Evolutionary conservation across 768 basidiomycete genomes (phyloP).

Genomic region (Ephemerocybe angulata): DNA sequence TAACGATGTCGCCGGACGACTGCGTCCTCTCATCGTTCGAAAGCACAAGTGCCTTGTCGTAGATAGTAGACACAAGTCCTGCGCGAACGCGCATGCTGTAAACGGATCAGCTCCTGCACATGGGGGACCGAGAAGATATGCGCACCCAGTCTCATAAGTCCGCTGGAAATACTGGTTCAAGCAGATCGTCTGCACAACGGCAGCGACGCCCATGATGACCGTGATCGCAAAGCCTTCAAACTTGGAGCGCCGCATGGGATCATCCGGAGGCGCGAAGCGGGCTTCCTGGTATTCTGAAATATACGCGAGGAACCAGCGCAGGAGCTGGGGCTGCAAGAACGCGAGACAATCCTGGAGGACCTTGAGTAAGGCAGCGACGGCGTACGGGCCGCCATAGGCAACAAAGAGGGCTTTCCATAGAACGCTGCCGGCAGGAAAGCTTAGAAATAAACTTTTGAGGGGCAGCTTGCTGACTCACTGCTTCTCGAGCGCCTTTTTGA

Average conservation of each 20-base stretch:
- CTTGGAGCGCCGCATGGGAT: conserved; percentile 28
- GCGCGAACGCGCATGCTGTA: conserved; percentile 86
- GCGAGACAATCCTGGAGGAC: conserved; percentile 74
- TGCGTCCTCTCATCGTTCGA: conserved; percentile 82
- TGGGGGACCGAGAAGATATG: neutral
- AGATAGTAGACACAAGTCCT: conserved; percentile 82
- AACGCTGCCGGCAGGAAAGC: conserved; percentile 35
- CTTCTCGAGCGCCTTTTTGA: conserved; percentile 57
- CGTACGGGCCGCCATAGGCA: conserved; percentile 79
- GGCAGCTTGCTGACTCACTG: conserved; percentile 44
- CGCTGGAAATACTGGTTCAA: conserved; percentile 91
- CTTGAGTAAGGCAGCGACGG: conserved; percentile 61
- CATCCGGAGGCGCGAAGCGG: conserved; percentile 29
- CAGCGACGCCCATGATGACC: conserved; percentile 72
- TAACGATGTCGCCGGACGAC: conserved; percentile 89
- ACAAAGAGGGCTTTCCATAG: conserved; percentile 72
- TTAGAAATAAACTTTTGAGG: neutral
- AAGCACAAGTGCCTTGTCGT: conserved; percentile 80
- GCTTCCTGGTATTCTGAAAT: conserved; percentile 72
- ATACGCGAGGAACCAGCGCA: conserved; percentile 74
- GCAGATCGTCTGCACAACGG: conserved; percentile 73
- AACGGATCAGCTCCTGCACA: neutral
- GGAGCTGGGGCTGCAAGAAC: conserved; percentile 84
- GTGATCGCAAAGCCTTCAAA: conserved; percentile 77
- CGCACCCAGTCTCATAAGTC: conserved; percentile 66